These are phyloP conservation scores for Penicillium psychrosexuale DNA, from an alignment of 2,329 filamentous ascomycete species.

Conservation along the genomic window DNA sequence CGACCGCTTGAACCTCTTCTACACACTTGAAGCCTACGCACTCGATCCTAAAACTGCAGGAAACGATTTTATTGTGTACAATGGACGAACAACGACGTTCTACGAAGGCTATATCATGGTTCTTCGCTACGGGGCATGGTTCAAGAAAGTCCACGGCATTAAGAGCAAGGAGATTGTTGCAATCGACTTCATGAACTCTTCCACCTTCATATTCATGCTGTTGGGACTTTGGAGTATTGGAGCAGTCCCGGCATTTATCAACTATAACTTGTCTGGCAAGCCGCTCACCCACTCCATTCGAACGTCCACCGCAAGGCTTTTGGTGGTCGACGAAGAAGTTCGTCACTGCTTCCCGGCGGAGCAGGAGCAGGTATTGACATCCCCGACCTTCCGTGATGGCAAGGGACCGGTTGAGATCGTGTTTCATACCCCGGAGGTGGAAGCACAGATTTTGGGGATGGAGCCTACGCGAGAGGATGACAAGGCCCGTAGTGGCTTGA, in stretches of 20 bases:
- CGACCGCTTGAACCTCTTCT: slow-evolving; percentile 70
- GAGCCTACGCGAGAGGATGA: slow-evolving; percentile 59
- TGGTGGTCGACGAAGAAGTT: slow-evolving; percentile 69
- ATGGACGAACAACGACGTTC: slow-evolving; percentile 69
- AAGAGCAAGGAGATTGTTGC: slow-evolving; percentile 73
- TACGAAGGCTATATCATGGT: slow-evolving; percentile 68
- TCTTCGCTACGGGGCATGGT: slow-evolving; percentile 71
- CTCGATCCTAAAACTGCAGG: slow-evolving; percentile 51
- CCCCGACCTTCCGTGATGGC: slow-evolving; percentile 41
- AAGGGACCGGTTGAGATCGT: slow-evolving; percentile 56
- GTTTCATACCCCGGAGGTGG: slow-evolving; percentile 58
- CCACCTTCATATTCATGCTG: slow-evolving; percentile 72
- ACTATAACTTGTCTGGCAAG: slow-evolving; percentile 74
- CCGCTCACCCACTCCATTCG: slow-evolving; percentile 71
- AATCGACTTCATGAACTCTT: slow-evolving; percentile 76
- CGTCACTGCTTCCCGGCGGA: slow-evolving; percentile 49
- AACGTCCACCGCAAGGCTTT: slow-evolving; percentile 62
- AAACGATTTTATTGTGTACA: slow-evolving; percentile 62
- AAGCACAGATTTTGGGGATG: slow-evolving; percentile 53
- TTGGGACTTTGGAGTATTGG: slow-evolving; percentile 80
- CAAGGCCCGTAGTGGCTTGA: slow-evolving; percentile 51
- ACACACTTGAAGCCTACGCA: slow-evolving; percentile 67
- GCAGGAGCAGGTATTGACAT: slow-evolving; percentile 41
- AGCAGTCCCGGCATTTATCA: slow-evolving; percentile 79
- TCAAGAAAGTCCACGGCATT: slow-evolving; percentile 62